A percentile compares a stretch with the other conserved stretches of the same genome.
Conservation (phyloP, 2,329 filamentous ascomycete species). For the Pestalotiopsis sp. region DNA sequence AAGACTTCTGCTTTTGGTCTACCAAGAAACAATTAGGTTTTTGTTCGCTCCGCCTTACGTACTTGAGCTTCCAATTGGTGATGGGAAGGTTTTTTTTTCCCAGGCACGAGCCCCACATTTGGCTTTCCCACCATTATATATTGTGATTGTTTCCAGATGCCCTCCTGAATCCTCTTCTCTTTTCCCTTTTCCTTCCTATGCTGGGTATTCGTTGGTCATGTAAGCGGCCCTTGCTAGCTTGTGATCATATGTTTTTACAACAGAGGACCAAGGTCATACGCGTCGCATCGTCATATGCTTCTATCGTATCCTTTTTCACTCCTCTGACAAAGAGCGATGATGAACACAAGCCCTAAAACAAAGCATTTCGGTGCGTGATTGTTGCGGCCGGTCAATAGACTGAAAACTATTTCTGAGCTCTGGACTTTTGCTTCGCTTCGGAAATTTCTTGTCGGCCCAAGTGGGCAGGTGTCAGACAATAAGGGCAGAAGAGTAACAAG, state of each 20-base stretch:
- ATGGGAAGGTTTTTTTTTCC: not conserved
- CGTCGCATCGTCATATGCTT: constrained; percentile 9
- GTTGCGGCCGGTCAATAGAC: constrained; percentile 8
- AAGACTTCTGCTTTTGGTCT: not conserved
- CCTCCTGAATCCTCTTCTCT: constrained; percentile 1
- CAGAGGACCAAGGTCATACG: not conserved
- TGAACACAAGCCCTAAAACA: constrained; percentile 7
- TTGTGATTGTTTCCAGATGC: not conserved
- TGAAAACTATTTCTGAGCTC: constrained; percentile 9
- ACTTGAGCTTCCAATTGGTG: constrained; percentile 3
- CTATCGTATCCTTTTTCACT: not conserved
- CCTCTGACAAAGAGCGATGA: constrained; percentile 9
- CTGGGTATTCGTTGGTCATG: not conserved
- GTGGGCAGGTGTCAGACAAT: not conserved
- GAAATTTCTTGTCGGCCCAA: constrained; percentile 8
- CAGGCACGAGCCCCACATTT: constrained; percentile 4
- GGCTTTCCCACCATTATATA: constrained; percentile 10
- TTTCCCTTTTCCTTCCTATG: not conserved
- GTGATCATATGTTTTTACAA: not conserved
- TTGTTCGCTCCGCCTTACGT: not conserved
- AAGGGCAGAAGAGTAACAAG: not conserved
- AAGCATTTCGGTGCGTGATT: constrained; percentile 7
- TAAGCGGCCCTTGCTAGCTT: not conserved
- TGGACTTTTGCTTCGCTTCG: constrained; percentile 5
- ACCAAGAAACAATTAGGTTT: constrained; percentile 3